Percentiles rank a stretch among this genome's conserved stretches.
phyloP scores from a whole-genome alignment of 2,329 filamentous ascomycete species.

The Sclerotiophoma versabilis region DNA sequence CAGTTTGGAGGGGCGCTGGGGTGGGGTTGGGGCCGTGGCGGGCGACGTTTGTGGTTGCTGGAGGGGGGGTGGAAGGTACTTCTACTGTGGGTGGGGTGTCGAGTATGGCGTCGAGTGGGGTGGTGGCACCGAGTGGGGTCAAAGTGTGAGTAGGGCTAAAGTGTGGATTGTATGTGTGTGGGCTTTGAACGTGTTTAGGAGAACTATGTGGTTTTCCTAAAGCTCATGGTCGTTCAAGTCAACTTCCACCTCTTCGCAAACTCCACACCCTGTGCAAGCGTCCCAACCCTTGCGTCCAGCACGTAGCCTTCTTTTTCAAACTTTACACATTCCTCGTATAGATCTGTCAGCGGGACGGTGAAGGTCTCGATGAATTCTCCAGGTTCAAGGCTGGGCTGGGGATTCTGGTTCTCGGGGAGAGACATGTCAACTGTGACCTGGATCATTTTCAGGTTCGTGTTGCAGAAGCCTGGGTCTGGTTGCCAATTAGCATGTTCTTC shows the following conservation, averaged over 20 bases:
- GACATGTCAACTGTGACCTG: slow-evolving; percentile 76
- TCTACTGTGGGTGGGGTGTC: too few relatives aligned
- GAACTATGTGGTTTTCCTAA: too few relatives aligned
- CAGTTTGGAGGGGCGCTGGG: background rate
- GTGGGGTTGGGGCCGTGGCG: background rate
- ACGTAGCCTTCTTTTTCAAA: slow-evolving; percentile 76
- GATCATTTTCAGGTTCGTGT: slow-evolving; percentile 64
- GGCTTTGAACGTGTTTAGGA: too few relatives aligned
- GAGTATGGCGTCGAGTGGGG: too few relatives aligned
- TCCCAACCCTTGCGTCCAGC: slow-evolving; percentile 80
- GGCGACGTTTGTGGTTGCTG: background rate
- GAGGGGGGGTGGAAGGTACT: too few relatives aligned
- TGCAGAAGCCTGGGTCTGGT: slow-evolving; percentile 52
- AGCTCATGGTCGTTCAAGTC: slow-evolving; percentile 2
- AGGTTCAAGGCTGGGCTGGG: slow-evolving; percentile 74
- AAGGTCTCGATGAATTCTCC: slow-evolving; percentile 86
- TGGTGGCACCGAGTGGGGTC: too few relatives aligned
- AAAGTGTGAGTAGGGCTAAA: too few relatives aligned
- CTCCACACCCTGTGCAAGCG: slow-evolving; percentile 79
- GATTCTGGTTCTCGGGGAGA: slow-evolving; percentile 72
- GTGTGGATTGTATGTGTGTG: too few relatives aligned
- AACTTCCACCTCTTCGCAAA: slow-evolving; percentile 63
- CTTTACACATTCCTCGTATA: slow-evolving; percentile 72
- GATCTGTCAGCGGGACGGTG: slow-evolving; percentile 66
- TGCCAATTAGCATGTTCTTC: background rate